phyloP scores from a whole-genome alignment of 768 basidiomycete species.

The Calocera viscosa region DNA sequence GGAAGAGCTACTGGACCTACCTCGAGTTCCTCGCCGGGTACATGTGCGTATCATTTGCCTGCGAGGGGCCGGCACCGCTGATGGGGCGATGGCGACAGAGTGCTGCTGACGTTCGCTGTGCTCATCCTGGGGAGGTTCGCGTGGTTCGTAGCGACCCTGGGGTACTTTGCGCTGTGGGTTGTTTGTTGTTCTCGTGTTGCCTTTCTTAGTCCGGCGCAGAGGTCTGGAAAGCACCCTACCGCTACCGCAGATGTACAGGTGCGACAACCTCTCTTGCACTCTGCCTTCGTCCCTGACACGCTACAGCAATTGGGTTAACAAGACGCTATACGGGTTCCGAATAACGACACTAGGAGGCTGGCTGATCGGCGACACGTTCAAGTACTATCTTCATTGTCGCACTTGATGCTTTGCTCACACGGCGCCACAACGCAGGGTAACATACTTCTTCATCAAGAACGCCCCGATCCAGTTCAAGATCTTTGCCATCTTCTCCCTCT shows the following conservation, averaged over 20 bases:
- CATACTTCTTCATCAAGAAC: conserved; percentile 63
- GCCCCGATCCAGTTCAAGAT: conserved; percentile 71
- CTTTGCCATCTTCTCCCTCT: conserved; percentile 73
- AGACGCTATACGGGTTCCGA: conserved; percentile 73
- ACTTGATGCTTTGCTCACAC: conserved; percentile 9
- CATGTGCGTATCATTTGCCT: conserved; percentile 38
- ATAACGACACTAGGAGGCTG: conserved; percentile 72
- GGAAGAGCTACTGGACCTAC: conserved; percentile 63
- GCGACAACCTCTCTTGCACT: conserved; percentile 6
- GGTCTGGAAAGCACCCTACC: conserved; percentile 28
- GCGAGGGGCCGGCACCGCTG: neutral
- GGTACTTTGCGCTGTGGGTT: conserved; percentile 66
- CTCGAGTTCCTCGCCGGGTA: conserved; percentile 70
- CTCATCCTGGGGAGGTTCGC: conserved; percentile 58
- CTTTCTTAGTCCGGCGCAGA: neutral
- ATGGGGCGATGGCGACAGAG: conserved; percentile 24
- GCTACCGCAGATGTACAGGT: conserved; percentile 74
- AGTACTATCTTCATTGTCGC: conserved; percentile 35
- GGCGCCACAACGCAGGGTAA: conserved; percentile 38
- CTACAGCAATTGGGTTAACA: conserved; percentile 60
- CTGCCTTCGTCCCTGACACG: neutral
- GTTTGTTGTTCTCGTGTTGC: conserved; percentile 36
- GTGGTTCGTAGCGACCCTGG: conserved; percentile 48
- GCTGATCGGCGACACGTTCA: conserved; percentile 75
- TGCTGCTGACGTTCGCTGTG: conserved; percentile 60